Evolutionary conservation across 2,329 filamentous ascomycete genomes (phyloP), one percentile per base, ranked within the genome.

Genomic region (Botrytis byssoidea): DNA sequence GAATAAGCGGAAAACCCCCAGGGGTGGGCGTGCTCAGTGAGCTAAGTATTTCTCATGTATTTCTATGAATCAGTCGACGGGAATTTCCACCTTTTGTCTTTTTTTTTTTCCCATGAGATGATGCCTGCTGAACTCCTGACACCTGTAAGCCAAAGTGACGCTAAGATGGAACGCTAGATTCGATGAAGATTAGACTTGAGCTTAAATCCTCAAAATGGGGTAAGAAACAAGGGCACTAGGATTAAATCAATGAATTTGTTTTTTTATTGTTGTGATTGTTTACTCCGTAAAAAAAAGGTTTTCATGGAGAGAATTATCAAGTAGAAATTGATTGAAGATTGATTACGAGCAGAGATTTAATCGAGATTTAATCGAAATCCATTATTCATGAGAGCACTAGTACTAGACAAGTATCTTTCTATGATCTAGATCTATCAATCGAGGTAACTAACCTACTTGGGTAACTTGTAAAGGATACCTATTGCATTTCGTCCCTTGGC

Each of bases 121-220:
- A 61, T 61, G 7, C 59, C 59, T 61, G 35, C 35, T 37, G 59
- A 29, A n/a, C 51, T 55, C 59, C 32, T 20, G 55, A 35, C 55
- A 61, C 16, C 51, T 44, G 64, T 48, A 48, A 18, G 64, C 64
- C 37, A 18, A 18, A 63, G 29, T 10, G 10, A 25, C 0, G 22
- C 5, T 32, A 35, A 3, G 12, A 10, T 25, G 0, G 0, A 2
- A 0, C 4, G n/a, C 69, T 71, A 64, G n/a, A 42, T 22, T 14
- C 0, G 3, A 29, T 29, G 0, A 3, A 22, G 25, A 10, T 25
- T 71, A 71, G 69, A 4, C 16, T 10, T 71, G 69, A 71, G 69
- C 69, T 71, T 71, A 71, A 71, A 64, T 71, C 2, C 5, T 25
- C 8, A 22, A 40, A 64, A 48, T 61, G 68, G 57, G 68, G 42